Conservation (phyloP, 2,329 filamentous ascomycete species). For the Lanzia echinophila region DNA sequence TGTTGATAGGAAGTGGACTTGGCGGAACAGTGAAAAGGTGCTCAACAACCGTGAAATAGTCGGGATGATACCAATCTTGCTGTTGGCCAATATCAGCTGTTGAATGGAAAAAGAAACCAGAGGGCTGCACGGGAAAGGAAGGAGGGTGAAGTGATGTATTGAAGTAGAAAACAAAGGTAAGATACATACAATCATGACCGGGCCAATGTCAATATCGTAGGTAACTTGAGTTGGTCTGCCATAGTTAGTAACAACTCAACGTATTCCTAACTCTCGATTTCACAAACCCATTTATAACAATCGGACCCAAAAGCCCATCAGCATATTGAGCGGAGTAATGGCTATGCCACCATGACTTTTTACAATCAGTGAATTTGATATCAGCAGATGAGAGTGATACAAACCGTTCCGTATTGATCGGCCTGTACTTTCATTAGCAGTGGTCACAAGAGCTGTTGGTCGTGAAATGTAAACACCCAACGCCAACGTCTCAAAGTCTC, state of each 20-base stretch:
- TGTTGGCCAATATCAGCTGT: no score
- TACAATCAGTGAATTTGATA: constrained; percentile 38
- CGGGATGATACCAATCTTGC: constrained; percentile 34
- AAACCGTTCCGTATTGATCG: constrained; percentile 5
- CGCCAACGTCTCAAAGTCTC: no score
- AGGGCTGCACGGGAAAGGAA: no score
- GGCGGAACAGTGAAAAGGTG: constrained; percentile 26
- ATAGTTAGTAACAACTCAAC: background rate
- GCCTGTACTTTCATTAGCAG: constrained; percentile 14
- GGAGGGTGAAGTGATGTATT: no score
- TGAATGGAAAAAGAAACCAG: no score
- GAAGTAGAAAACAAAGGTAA: no score
- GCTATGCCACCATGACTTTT: constrained; percentile 51
- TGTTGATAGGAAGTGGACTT: constrained; percentile 21
- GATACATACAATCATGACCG: constrained; percentile 32
- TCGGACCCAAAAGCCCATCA: constrained; percentile 52
- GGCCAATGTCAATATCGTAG: constrained; percentile 41
- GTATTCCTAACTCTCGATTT: constrained; percentile 43
- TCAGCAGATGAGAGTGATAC: constrained; percentile 22
- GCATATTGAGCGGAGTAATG: constrained; percentile 45
- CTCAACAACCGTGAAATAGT: constrained; percentile 42
- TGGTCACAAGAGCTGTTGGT: no score
- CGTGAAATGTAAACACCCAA: no score
- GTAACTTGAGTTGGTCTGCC: background rate
- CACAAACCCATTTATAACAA: constrained; percentile 53